A percentile compares a stretch with the other conserved stretches of the same genome.
Evolutionary conservation across 2,329 filamentous ascomycete genomes (phyloP).

Genomic region (Ophiostoma quercus): DNA sequence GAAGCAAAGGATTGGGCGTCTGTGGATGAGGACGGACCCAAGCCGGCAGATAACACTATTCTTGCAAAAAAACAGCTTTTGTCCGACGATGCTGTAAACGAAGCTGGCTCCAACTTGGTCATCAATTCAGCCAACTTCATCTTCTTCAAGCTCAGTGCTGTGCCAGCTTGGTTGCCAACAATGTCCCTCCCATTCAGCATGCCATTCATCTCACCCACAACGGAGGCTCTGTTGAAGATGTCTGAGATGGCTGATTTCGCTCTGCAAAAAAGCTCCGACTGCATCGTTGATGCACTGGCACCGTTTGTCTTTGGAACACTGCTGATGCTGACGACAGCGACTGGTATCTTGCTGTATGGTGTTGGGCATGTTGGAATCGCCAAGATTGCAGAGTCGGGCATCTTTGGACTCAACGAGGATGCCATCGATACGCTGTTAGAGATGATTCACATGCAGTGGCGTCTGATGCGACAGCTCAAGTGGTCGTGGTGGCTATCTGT

Average conservation of each 20-base stretch:
- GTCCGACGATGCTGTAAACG: background rate
- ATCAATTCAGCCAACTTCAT: background rate
- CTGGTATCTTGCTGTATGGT: slow-evolving; percentile 24
- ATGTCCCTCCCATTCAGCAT: background rate
- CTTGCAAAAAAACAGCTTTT: background rate
- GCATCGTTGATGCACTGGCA: slow-evolving; percentile 18
- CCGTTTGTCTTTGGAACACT: slow-evolving; percentile 24
- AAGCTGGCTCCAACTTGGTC: background rate
- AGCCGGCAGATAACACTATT: background rate
- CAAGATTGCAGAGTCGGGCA: slow-evolving; percentile 19
- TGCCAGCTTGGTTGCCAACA: background rate
- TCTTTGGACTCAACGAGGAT: slow-evolving; percentile 24
- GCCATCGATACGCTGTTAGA: slow-evolving; percentile 18
- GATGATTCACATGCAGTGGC: slow-evolving; percentile 20
- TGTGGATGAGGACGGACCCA: background rate
- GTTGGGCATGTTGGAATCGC: slow-evolving; percentile 23
- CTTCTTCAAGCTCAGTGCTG: background rate
- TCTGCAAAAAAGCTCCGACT: background rate
- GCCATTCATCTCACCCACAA: background rate
- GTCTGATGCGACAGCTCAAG: slow-evolving; percentile 21
- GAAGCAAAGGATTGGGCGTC: background rate
- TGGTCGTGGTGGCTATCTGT: slow-evolving; percentile 24
- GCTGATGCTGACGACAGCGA: slow-evolving; percentile 21
- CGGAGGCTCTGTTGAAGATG: background rate
- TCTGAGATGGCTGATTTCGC: too few relatives aligned